Evolutionary conservation across 2,329 filamentous ascomycete genomes (phyloP), one percentile per base, ranked within the genome.

Genomic region (Stemphylium beticola): DNA sequence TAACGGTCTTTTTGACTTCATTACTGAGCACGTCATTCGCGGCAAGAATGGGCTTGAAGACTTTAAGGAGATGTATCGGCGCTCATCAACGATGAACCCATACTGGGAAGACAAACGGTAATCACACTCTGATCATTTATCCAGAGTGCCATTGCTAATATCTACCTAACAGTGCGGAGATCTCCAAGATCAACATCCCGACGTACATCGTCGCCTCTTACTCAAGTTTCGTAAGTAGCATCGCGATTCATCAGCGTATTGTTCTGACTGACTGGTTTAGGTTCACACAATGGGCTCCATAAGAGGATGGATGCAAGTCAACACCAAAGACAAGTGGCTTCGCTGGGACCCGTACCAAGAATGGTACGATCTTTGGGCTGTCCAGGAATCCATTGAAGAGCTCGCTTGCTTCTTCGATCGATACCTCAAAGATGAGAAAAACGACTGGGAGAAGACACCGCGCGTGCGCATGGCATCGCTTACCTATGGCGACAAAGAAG

Each of bases 401-500:
- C 50, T 66, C 6, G 40, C 48, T 1, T 26, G 31, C 20, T 83
- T 81, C 66, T 82, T 82, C 52, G 80, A 82, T 51, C 66, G 64
- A 3, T 83, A 78, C 50, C 68, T 82, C 11, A 79, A 78, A 18
- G 75, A 69, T 0, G 66, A 71, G 0, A 56, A 78, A 1, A 83
- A 83, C 46, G 78, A 64, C 12, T 83, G 79, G 79, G 77, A 81
- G 49, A 68, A 74, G 32, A 83, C 80, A 0, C 80, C 80, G 0
- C 69, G 68, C 26, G 77, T 83, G 2, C 74, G 80, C 8, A 77
- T 74, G 68, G 70, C 77, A 0, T 66, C 74, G 0, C 64, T 81
- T 6, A 52, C 42, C 17, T 64, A 60, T 33, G 54, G 49, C 7
- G 49, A 66, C 41, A 49, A 50, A 10, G 33, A 52, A 36, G 49